Evolutionary conservation across 805 yeast species (phyloP).

Genomic region (Kodamaea jinghongensis): DNA sequence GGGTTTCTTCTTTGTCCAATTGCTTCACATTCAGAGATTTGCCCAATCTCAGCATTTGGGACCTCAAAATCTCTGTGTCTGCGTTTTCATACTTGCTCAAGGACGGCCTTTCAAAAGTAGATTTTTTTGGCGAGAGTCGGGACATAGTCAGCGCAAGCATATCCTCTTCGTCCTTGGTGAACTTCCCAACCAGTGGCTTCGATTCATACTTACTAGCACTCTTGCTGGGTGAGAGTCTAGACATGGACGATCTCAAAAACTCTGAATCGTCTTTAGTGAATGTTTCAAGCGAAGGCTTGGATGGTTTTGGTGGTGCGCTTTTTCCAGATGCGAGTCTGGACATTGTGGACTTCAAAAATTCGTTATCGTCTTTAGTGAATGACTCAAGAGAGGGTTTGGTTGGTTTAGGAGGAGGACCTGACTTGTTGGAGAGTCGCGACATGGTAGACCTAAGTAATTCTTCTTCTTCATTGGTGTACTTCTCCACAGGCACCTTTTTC

Average conservation of each 20-base stretch:
- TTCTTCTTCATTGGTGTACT: constrained; percentile 15
- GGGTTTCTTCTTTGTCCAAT: constrained; percentile 8
- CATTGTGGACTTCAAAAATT: constrained; percentile 16
- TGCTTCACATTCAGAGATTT: constrained; percentile 6
- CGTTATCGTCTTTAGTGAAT: constrained; percentile 17
- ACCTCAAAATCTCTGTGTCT: constrained; percentile 22
- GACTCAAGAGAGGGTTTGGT: constrained; percentile 13
- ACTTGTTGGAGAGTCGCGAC: constrained; percentile 12
- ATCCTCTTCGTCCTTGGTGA: constrained; percentile 14
- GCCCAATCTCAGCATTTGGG: constrained; percentile 26
- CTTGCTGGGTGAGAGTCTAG: constrained; percentile 10
- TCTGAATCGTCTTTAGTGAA: constrained; percentile 16
- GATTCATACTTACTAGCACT: not conserved
- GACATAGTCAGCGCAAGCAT: constrained; percentile 12
- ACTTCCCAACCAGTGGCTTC: constrained; percentile 9
- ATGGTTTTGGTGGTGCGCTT: constrained; percentile 9
- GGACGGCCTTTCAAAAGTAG: constrained; percentile 15
- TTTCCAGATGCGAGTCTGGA: constrained; percentile 13
- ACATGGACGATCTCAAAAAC: constrained; percentile 11
- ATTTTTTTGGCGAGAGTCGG: constrained; percentile 7
- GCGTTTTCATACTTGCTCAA: constrained; percentile 18
- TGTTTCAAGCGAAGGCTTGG: constrained; percentile 8
- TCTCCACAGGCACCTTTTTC: constrained; percentile 15
- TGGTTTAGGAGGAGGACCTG: constrained; percentile 11
- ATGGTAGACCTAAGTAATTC: constrained; percentile 17